Evolutionary conservation across 2,329 filamentous ascomycete genomes (phyloP).

Genomic region (Monosporascus cannonballus): DNA sequence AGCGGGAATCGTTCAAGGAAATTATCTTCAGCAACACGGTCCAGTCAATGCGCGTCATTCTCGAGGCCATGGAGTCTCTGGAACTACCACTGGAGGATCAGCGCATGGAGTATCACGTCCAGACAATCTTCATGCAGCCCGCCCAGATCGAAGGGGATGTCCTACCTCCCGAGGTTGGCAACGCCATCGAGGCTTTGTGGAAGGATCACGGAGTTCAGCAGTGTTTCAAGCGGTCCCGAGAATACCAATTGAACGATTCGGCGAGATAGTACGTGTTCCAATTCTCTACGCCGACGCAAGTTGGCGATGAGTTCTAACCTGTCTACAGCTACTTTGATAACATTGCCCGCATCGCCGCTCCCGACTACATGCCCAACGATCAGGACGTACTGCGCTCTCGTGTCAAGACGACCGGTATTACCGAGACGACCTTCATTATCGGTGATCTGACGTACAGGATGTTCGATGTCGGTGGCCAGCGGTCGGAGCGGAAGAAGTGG

Average conservation of each 20-base stretch:
- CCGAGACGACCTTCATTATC: slow-evolving; percentile 92
- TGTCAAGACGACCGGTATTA: slow-evolving; percentile 97
- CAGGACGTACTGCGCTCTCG: slow-evolving; percentile 92
- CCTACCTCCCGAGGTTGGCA: slow-evolving; percentile 88
- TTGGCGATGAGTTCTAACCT: slow-evolving; percentile 25
- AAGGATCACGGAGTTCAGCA: slow-evolving; percentile 88
- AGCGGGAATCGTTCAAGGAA: slow-evolving; percentile 64
- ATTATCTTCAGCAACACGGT: slow-evolving; percentile 68
- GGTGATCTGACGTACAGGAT: slow-evolving; percentile 92
- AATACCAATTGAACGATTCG: slow-evolving; percentile 95
- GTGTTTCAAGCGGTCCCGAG: slow-evolving; percentile 90
- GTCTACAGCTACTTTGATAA: slow-evolving; percentile 85
- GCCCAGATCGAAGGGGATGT: slow-evolving; percentile 94
- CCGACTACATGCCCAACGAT: slow-evolving; percentile 91
- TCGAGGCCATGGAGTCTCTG: slow-evolving; percentile 63
- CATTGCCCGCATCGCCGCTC: slow-evolving; percentile 81
- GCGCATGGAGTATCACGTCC: slow-evolving; percentile 92
- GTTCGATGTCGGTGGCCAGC: slow-evolving; percentile 95
- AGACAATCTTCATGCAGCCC: slow-evolving; percentile 98
- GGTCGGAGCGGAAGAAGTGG: slow-evolving; percentile 98
- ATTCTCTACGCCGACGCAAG: background rate
- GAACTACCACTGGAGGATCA: slow-evolving; percentile 83
- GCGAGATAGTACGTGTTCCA: slow-evolving; percentile 74
- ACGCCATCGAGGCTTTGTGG: slow-evolving; percentile 88
- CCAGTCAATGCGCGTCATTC: slow-evolving; percentile 63